phyloP scores from a whole-genome alignment of 768 basidiomycete genomes.

The Austroboletus eburneus region DNA sequence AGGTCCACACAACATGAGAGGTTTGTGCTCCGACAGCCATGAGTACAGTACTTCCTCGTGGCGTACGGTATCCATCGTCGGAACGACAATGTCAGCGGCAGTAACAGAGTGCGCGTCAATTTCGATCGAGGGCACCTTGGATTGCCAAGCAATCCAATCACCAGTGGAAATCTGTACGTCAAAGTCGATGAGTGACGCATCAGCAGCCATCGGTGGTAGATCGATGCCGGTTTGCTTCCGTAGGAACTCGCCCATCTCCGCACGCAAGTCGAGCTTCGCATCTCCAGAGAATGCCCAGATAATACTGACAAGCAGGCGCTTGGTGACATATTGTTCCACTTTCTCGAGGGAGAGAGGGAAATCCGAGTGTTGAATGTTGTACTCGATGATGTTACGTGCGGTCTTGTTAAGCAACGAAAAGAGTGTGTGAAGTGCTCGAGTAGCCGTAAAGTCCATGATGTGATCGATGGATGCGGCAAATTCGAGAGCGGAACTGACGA shows the following conservation, averaged over 20 bases:
- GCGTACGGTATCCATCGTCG: constrained; percentile 96
- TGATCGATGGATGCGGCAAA: constrained; percentile 88
- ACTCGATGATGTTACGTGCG: constrained; percentile 87
- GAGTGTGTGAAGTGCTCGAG: constrained; percentile 89
- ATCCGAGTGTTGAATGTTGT: constrained; percentile 92
- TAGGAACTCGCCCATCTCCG: constrained; percentile 85
- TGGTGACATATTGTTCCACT: constrained; percentile 87
- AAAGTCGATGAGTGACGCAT: constrained; percentile 88
- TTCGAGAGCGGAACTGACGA: constrained; percentile 73
- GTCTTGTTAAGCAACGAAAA: constrained; percentile 98
- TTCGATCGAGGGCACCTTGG: constrained; percentile 89
- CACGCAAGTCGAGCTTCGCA: constrained; percentile 84
- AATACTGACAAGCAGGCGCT: constrained; percentile 84
- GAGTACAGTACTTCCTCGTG: constrained; percentile 99
- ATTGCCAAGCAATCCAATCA: constrained; percentile 91
- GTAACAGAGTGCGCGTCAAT: constrained; percentile 96
- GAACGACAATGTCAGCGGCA: constrained; percentile 94
- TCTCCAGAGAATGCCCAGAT: constrained; percentile 99
- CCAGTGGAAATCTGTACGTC: constrained; percentile 85
- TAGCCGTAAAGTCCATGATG: constrained; percentile 97
- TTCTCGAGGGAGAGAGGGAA: constrained; percentile 85
- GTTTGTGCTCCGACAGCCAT: constrained; percentile 98
- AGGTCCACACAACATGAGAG: constrained; percentile 95
- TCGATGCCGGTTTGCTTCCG: constrained; percentile 85
- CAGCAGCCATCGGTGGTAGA: constrained; percentile 68